phyloP scores from a whole-genome alignment of 2,329 filamentous ascomycete species.

The Pestalotiopsis sp. region DNA sequence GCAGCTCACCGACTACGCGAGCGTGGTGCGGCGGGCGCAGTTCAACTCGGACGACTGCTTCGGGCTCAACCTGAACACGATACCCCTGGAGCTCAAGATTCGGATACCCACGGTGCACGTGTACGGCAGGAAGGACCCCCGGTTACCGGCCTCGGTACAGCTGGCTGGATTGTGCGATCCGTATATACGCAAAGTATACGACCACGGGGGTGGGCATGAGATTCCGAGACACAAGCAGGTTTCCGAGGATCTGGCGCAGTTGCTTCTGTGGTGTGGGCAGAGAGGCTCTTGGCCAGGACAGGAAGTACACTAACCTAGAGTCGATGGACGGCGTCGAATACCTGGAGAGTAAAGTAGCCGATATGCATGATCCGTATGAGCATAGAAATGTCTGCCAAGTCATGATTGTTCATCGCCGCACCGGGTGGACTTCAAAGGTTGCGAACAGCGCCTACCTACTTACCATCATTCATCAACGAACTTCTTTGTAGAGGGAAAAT shows the following conservation, averaged over 20 bases:
- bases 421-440: no score
- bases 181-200: slow-evolving; percentile 27
- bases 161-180: slow-evolving; percentile 30
- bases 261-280: slow-evolving; percentile 25
- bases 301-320: neutral
- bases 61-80: slow-evolving; percentile 28
- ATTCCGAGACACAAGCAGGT: slow-evolving; percentile 20
- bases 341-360: neutral
- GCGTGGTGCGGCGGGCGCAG: slow-evolving; percentile 21
- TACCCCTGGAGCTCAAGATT: slow-evolving; percentile 29
- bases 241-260: slow-evolving; percentile 16
- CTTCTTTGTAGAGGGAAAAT: no score
- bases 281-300: slow-evolving; percentile 28
- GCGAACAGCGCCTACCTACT: no score
- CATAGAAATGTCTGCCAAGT: no score
- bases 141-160: slow-evolving; percentile 25
- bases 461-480: no score
- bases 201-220: slow-evolving; percentile 19
- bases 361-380: no score
- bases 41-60: slow-evolving; percentile 32
- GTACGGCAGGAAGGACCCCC: slow-evolving; percentile 22
- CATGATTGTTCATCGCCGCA: no score
- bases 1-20: slow-evolving; percentile 18
- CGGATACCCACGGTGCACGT: slow-evolving; percentile 30
- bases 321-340: neutral